These are phyloP conservation scores for Cryptococcus jaspeensis DNA, from an alignment of 1,284 basidiomycete genomes.

Conservation along the genomic window DNA sequence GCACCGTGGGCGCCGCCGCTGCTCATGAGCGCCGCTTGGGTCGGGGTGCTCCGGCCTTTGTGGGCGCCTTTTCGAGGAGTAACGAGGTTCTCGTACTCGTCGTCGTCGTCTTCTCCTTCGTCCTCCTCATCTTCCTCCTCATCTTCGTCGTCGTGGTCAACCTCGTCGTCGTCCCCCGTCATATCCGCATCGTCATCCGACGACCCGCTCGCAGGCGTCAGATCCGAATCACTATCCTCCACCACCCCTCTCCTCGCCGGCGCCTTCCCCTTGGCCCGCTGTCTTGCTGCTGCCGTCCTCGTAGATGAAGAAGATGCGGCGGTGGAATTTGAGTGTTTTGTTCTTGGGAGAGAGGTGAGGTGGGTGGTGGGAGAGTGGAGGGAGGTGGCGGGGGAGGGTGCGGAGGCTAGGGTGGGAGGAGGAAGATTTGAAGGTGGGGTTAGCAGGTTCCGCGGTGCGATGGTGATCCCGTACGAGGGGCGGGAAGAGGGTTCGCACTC, in stretches of 20 bases:
- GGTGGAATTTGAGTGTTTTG: not conserved
- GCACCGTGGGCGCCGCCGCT: not conserved
- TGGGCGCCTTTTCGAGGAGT: constrained; percentile 16
- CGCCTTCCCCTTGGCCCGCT: too few relatives aligned
- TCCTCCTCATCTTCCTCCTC: constrained; percentile 16
- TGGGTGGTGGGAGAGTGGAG: not conserved
- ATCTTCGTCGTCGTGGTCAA: constrained; percentile 14
- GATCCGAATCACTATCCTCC: constrained; percentile 8
- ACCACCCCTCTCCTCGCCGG: too few relatives aligned
- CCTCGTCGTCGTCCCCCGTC: constrained; percentile 7
- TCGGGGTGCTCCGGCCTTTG: constrained; percentile 10
- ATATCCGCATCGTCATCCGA: constrained; percentile 4
- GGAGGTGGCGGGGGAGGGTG: constrained; percentile 7
- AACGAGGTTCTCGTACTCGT: constrained; percentile 22
- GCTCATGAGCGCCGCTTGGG: constrained; percentile 1
- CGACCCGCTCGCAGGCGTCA: constrained; percentile 11
- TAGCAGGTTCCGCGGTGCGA: not conserved
- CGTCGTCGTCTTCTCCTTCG: constrained; percentile 21
- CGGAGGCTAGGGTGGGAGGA: not conserved
- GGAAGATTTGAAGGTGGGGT: not conserved
- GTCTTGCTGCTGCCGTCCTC: too few relatives aligned
- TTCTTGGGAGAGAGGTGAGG: constrained; percentile 5
- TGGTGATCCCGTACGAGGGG: too few relatives aligned
- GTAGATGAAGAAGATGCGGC: not conserved
- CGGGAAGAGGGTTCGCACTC: too few relatives aligned